Evolutionary conservation across 768 basidiomycete genomes (phyloP), one percentile per base, ranked within the genome.

Genomic region (Trametes maxima): DNA sequence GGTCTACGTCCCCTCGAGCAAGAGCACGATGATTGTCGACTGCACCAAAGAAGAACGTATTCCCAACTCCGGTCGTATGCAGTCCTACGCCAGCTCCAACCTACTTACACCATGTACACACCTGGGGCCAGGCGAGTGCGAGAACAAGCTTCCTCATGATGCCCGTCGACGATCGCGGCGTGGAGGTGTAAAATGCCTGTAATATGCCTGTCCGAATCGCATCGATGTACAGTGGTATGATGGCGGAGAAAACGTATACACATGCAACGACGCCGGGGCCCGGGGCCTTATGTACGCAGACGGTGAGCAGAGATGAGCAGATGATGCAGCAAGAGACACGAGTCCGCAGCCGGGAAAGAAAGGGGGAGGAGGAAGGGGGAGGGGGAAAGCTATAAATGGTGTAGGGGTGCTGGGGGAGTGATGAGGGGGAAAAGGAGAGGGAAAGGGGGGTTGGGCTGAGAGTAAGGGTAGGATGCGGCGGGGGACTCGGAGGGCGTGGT

Each of bases 161-260:
- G n/a, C n/a, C n/a, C n/a, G 28, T 33, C 28, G 28, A 33, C 28
- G 8, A 33, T n/a, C n/a, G n/a, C n/a, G n/a, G n/a, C n/a, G n/a
- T n/a, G n/a, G 28, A 33, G 28, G 28, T 33, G 28, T 33, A 39
- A 52, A 7, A 52, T 40, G 22, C 7, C 42, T 44, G 43, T 24
- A 43, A 35, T 55, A 46, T 48, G 56, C 12, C 19, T 57, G 47
- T 42, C 36, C 45, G 46, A 57, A 40, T 28, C 22, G 39, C 21
- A 39, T 40, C 39, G 10, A 50, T 25, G 22, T 42, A 57, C 48
- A 43, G 28, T 42, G 39, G 56, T 49, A 57, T 50, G 55, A 16
- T 21, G 55, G 12, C 55, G 36, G 45, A n/a, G n/a, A 48, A 57
- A 45, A 57, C 46, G 11, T 57, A 48, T 57, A 57, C 55, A 57